Conservation (phyloP, 768 basidiomycete species). For the Lactarius sp. region DNA sequence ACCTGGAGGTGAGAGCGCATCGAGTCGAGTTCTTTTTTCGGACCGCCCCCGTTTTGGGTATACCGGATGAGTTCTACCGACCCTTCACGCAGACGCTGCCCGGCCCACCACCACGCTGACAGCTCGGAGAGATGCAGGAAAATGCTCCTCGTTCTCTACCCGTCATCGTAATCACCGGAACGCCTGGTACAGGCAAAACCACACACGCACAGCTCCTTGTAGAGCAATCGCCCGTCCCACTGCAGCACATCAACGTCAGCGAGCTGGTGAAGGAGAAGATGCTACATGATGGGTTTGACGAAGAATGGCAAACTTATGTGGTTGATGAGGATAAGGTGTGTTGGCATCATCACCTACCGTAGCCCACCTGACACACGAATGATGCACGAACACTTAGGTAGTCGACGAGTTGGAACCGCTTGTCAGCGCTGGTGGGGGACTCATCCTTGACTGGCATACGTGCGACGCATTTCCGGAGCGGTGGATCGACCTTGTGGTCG, state of each 20-base stretch:
- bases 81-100: background rate
- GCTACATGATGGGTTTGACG: slow-evolving; percentile 80
- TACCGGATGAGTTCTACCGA: background rate
- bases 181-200: slow-evolving; percentile 94
- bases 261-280: slow-evolving; percentile 81
- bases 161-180: slow-evolving; percentile 82
- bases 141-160: slow-evolving; percentile 38
- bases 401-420: slow-evolving; percentile 83
- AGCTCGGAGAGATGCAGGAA: slow-evolving; percentile 12
- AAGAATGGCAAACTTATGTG: slow-evolving; percentile 92
- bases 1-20: too few species aligned
- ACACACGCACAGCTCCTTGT: slow-evolving; percentile 85
- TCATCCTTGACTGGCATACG: slow-evolving; percentile 93
- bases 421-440: slow-evolving; percentile 54
- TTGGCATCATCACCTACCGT: background rate
- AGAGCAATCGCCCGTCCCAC: slow-evolving; percentile 60
- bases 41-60: background rate
- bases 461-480: slow-evolving; percentile 93
- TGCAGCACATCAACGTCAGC: slow-evolving; percentile 85
- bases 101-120: background rate
- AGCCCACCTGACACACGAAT: background rate
- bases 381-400: slow-evolving; percentile 44
- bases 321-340: slow-evolving; percentile 94
- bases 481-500: slow-evolving; percentile 94
- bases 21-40: background rate